These are phyloP conservation scores for Syzygium syzygioides DNA, from an alignment of 441 rosid species.

Conservation along the genomic window DNA sequence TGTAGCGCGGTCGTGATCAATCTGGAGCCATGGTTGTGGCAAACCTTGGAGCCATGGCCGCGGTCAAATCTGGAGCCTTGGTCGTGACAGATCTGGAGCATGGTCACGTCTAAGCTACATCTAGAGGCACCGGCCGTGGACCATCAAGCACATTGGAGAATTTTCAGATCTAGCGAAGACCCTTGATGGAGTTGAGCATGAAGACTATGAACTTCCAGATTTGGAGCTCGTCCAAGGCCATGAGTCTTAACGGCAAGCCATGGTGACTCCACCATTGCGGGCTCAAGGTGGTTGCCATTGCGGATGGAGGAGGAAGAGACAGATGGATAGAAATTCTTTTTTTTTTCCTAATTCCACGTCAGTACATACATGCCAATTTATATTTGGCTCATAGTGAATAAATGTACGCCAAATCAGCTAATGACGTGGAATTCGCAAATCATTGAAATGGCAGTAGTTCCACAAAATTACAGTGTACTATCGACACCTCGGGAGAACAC, in stretches of 20 bases:
- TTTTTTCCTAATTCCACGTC: too few relatives aligned
- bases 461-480: background rate
- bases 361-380: too few relatives aligned
- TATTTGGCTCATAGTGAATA: too few relatives aligned
- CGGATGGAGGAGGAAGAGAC: too few relatives aligned
- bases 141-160: background rate
- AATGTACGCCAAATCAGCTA: too few relatives aligned
- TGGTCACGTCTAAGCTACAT: background rate
- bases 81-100: background rate
- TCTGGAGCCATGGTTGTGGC: background rate
- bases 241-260: background rate
- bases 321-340: too few relatives aligned
- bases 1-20: background rate
- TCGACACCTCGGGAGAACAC: background rate
- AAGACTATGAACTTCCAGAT: background rate
- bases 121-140: background rate
- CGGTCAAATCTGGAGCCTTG: background rate
- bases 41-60: background rate
- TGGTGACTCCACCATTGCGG: too few relatives aligned
- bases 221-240: background rate
- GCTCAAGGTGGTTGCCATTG: too few relatives aligned
- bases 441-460: too few relatives aligned
- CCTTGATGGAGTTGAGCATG: background rate
- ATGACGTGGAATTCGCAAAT: too few relatives aligned
- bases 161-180: background rate